Conservation (phyloP, 139 green algal species). For the Chlorella sp. region DNA sequence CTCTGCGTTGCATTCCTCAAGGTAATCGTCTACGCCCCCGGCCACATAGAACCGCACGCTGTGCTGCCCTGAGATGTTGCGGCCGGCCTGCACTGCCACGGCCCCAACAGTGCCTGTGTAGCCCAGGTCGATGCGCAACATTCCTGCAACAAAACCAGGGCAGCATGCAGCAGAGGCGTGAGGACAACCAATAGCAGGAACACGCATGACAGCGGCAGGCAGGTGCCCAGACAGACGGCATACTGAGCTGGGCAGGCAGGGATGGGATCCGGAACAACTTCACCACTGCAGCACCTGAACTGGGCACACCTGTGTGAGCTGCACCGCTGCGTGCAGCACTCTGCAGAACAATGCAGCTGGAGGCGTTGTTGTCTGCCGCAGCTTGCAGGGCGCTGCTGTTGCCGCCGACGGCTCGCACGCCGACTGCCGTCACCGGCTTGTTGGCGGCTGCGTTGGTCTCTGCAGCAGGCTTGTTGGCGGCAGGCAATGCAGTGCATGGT, state of each 20-base stretch:
- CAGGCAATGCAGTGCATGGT: too few species aligned
- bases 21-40: too few species aligned
- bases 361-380: slow-evolving; percentile 21
- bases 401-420: not conserved
- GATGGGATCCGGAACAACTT: too few species aligned
- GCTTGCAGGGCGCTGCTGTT: not conserved
- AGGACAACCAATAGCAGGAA: not conserved
- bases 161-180: too few species aligned
- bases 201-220: too few species aligned
- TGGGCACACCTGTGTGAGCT: not conserved
- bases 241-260: too few species aligned
- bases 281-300: too few species aligned
- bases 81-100: not conserved
- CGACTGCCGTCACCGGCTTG: slow-evolving; percentile 29
- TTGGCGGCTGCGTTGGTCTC: slow-evolving; percentile 33
- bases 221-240: too few species aligned
- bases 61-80: not conserved
- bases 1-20: not conserved
- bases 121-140: not conserved
- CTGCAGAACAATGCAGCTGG: not conserved
- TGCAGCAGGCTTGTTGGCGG: too few species aligned
- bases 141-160: too few species aligned
- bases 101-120: not conserved
- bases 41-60: not conserved
- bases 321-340: too few species aligned